Base-by-base conservation (phyloP, 495 filamentous ascomycete genomes). In the Wilcoxina mikolae region DNA sequence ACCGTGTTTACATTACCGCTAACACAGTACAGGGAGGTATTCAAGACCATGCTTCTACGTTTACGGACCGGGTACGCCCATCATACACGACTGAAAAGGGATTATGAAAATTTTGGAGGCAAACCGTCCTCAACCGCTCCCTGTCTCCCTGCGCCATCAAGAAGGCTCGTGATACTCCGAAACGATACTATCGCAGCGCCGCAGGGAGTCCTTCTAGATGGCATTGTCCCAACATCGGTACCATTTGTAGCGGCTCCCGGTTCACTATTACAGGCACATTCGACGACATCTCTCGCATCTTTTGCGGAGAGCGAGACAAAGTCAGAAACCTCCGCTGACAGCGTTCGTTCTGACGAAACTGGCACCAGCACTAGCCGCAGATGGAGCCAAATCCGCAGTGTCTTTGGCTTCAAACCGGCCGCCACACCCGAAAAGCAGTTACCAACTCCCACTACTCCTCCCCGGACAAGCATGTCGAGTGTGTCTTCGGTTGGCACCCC, bases 81-180 rank as follows among this genome's bases (percentile, higher is more conserved):
- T 64, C 93, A 90, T 65, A 73, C 88, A 15, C 85, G 78, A 67
- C 71, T 87, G 38, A 79, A 77, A 52, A 78, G 83, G 47, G 70
- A 74, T 15, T 79, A 81, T 27, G 78, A 84, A 51, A 69, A 69
- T 23, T 70, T 72, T 20, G 69, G 69, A 20, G 70, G 72, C 22
- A 68, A 80, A 3, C 70, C 76, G 11, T 82, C 82, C 2, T 89
- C 87, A 3, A 89, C 86, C 24, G 81, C 81, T 7, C 85, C 91
- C 27, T 89, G 83, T 46, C 82, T 82, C 58, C 91, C 91, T 3
- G 88, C 88, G 2, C 91, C 93, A n/a, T 82, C 85, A 38, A 84
- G 91, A 46, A 76, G 87, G 51, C 83, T 98, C 51, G 76, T 95
- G 51, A 96, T 98, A 61, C 85, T 95, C 50, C 80, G 88, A 52